phyloP scores from a whole-genome alignment of 1,284 basidiomycete genomes.

The Grifola frondosa region DNA sequence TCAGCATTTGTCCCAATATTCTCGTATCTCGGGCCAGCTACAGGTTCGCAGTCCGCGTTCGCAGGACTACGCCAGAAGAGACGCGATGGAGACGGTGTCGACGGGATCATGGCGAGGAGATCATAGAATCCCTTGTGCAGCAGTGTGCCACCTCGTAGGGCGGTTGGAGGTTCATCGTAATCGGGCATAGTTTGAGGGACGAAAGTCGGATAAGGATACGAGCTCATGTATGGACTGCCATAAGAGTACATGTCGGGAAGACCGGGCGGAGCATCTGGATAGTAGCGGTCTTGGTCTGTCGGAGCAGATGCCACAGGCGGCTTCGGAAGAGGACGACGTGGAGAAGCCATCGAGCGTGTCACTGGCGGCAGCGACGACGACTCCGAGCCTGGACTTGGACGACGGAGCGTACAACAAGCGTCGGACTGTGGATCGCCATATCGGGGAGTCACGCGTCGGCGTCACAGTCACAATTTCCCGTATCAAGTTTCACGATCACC shows the following conservation, averaged over 20 bases:
- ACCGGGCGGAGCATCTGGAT: conserved; percentile 20
- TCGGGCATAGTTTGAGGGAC: conserved; percentile 33
- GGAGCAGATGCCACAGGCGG: conserved; percentile 33
- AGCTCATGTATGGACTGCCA: conserved; percentile 43
- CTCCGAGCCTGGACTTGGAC: conserved; percentile 1
- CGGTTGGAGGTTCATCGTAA: conserved; percentile 43
- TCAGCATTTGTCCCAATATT: conserved; percentile 37
- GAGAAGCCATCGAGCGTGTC: conserved; percentile 18
- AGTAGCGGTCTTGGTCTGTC: conserved; percentile 16
- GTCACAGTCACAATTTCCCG: conserved; percentile 13
- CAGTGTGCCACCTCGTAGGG: conserved; percentile 64
- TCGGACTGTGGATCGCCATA: conserved; percentile 17
- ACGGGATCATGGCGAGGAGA: conserved; percentile 74
- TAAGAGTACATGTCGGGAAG: conserved; percentile 39
- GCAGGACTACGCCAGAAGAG: conserved; percentile 53
- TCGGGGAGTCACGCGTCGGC: conserved; percentile 15
- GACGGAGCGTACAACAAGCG: conserved; percentile 9
- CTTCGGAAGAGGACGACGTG: conserved; percentile 44
- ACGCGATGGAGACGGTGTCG: conserved; percentile 61
- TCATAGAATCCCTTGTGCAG: conserved; percentile 88
- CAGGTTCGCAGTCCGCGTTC: conserved; percentile 28
- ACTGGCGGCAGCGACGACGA: conserved; percentile 11
- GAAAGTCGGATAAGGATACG: conserved; percentile 44
- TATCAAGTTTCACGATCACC: too few species aligned
- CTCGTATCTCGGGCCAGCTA: conserved; percentile 67